Conservation (phyloP, 495 filamentous ascomycete genomes). For the Penicillium goetzii region DNA sequence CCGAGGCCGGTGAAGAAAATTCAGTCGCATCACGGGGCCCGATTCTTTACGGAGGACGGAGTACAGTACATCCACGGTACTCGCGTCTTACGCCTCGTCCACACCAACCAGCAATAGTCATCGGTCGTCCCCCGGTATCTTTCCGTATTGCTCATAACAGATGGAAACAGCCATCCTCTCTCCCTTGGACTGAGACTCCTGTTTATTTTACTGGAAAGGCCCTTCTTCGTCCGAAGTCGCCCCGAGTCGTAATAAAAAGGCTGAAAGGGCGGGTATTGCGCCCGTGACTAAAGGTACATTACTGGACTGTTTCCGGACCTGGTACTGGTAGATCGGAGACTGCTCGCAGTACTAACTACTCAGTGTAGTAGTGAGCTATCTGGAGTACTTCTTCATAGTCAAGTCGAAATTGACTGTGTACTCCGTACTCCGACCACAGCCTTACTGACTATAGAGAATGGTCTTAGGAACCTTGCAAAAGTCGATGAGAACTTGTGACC, state of each 20-base stretch:
- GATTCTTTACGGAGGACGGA: slow-evolving; percentile 1
- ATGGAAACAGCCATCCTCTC: neutral
- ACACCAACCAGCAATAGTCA: slow-evolving; percentile 5
- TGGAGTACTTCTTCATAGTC: neutral
- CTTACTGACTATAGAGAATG: neutral
- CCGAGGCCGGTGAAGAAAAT: slow-evolving; percentile 35
- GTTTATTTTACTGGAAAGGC: neutral
- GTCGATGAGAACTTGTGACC: slow-evolving; percentile 17
- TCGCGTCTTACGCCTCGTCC: slow-evolving; percentile 9
- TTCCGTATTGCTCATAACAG: neutral
- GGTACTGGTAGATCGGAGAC: slow-evolving; percentile 15
- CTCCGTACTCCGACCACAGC: neutral
- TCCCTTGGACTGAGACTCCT: neutral
- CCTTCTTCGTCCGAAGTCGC: neutral
- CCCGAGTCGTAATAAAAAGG: neutral
- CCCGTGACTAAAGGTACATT: slow-evolving; percentile 1
- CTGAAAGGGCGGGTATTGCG: slow-evolving; percentile 5
- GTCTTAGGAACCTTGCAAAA: neutral
- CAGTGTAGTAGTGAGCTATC: neutral
- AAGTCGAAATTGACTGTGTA: neutral
- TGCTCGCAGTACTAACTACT: neutral
- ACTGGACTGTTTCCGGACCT: slow-evolving; percentile 34
- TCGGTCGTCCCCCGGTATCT: slow-evolving; percentile 22
- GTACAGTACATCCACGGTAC: slow-evolving; percentile 29
- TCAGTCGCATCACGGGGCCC: slow-evolving; percentile 35